These are phyloP conservation scores for Debaryomyces fabryi DNA, from an alignment of 1,139 yeast genomes.

Conservation along the genomic window DNA sequence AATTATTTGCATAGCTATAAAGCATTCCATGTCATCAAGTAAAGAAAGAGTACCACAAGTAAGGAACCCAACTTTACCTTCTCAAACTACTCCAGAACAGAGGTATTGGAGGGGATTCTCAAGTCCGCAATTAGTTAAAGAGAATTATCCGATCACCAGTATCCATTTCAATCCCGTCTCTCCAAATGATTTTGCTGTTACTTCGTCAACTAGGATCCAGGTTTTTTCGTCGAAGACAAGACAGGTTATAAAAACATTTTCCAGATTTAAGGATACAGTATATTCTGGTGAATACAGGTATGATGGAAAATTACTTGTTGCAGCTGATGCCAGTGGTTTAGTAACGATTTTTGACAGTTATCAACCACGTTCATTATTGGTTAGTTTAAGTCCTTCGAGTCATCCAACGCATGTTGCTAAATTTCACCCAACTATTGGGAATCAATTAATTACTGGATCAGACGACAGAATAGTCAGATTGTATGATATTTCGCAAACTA, in stretches of 20 bases:
- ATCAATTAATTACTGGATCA: conserved; percentile 81
- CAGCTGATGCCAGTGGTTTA: conserved; percentile 87
- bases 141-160: conserved; percentile 88
- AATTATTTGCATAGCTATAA: not conserved
- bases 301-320: conserved; percentile 82
- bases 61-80: conserved; percentile 73
- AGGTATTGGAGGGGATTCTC: conserved; percentile 89
- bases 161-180: conserved; percentile 83
- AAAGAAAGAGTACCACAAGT: conserved; percentile 68
- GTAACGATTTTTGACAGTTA: conserved; percentile 83
- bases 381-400: conserved; percentile 76
- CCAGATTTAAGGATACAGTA: conserved; percentile 90
- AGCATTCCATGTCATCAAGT: conserved; percentile 71
- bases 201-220: conserved; percentile 90
- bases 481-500: conserved; percentile 84
- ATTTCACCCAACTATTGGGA: conserved; percentile 74
- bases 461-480: conserved; percentile 87
- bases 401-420: conserved; percentile 95
- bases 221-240: conserved; percentile 91
- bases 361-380: conserved; percentile 76
- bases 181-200: conserved; percentile 93
- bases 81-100: conserved; percentile 89
- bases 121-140: conserved; percentile 88
- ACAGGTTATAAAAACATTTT: conserved; percentile 84
- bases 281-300: conserved; percentile 80